Conservation (phyloP, 2,329 filamentous ascomycete genomes). For the Aspergillus fumigatus region DNA sequence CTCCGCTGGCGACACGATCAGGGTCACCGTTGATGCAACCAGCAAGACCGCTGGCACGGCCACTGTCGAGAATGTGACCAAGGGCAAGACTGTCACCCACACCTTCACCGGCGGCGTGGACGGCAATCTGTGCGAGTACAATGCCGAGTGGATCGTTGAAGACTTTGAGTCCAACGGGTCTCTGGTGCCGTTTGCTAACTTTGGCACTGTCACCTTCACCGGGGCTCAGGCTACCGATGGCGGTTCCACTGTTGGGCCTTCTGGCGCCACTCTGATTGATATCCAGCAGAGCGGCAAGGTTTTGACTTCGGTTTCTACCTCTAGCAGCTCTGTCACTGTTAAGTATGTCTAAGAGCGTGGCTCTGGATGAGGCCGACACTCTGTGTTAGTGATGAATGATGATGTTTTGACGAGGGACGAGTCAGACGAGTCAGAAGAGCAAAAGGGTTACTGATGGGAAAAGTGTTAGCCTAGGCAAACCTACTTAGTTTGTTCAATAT, state of each 20-base stretch:
- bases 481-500: background rate
- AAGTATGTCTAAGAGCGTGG: slow-evolving; percentile 17
- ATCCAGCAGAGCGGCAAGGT: slow-evolving; percentile 40
- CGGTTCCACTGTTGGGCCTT: slow-evolving; percentile 28
- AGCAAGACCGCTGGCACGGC: slow-evolving; percentile 41
- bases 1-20: slow-evolving; percentile 41
- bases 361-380: background rate
- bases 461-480: background rate
- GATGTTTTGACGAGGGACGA: background rate
- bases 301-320: slow-evolving; percentile 29
- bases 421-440: background rate
- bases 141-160: slow-evolving; percentile 56
- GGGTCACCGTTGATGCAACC: slow-evolving; percentile 38
- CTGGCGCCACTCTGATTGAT: slow-evolving; percentile 41
- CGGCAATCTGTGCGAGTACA: slow-evolving; percentile 47
- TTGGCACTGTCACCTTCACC: slow-evolving; percentile 47
- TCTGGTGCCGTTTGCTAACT: slow-evolving; percentile 45
- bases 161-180: slow-evolving; percentile 39
- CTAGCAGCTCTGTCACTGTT: slow-evolving; percentile 18
- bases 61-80: slow-evolving; percentile 48
- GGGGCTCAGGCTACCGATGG: slow-evolving; percentile 31
- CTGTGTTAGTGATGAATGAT: too few relatives aligned
- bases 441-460: background rate
- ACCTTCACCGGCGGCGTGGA: slow-evolving; percentile 42
- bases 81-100: slow-evolving; percentile 48